These are phyloP conservation scores for Amanita polypyramis DNA, from an alignment of 768 basidiomycete genomes.

Conservation along the genomic window DNA sequence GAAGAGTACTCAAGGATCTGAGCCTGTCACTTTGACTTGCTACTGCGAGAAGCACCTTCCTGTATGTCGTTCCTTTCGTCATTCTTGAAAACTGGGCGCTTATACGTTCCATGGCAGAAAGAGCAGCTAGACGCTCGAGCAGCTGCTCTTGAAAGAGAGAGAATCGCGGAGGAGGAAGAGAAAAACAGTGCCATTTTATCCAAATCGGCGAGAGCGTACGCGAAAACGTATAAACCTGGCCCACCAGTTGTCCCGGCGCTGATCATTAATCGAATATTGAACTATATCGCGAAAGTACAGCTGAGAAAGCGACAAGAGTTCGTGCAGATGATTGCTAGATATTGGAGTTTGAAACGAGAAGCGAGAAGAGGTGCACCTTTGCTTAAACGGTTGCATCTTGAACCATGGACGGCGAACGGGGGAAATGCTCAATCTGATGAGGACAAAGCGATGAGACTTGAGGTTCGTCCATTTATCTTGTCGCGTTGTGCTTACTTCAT, in stretches of 20 bases:
- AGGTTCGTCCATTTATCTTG: conserved; percentile 36
- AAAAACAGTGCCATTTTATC: conserved; percentile 33
- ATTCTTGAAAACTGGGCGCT: background rate
- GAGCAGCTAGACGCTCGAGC: conserved; percentile 57
- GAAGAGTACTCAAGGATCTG: conserved; percentile 71
- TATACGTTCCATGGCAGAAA: conserved; percentile 29
- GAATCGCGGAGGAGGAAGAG: conserved; percentile 23
- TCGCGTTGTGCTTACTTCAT: background rate
- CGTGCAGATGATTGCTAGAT: conserved; percentile 69
- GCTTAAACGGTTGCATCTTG: conserved; percentile 85
- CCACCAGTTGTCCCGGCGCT: conserved; percentile 86
- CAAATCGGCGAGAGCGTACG: conserved; percentile 84
- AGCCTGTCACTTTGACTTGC: conserved; percentile 62
- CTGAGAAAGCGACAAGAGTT: conserved; percentile 74
- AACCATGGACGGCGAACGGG: conserved; percentile 89
- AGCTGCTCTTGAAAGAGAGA: conserved; percentile 42
- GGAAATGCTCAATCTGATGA: conserved; percentile 63
- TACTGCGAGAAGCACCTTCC: conserved; percentile 90
- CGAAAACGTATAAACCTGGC: conserved; percentile 85
- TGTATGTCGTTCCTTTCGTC: conserved; percentile 33
- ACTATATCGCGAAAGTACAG: conserved; percentile 60
- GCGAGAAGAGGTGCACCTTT: conserved; percentile 88
- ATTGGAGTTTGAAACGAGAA: conserved; percentile 97
- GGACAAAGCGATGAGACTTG: conserved; percentile 73
- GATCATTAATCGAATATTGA: conserved; percentile 69